phyloP scores from a whole-genome alignment of 2,329 filamentous ascomycete species.

The Xylaria sp. region DNA sequence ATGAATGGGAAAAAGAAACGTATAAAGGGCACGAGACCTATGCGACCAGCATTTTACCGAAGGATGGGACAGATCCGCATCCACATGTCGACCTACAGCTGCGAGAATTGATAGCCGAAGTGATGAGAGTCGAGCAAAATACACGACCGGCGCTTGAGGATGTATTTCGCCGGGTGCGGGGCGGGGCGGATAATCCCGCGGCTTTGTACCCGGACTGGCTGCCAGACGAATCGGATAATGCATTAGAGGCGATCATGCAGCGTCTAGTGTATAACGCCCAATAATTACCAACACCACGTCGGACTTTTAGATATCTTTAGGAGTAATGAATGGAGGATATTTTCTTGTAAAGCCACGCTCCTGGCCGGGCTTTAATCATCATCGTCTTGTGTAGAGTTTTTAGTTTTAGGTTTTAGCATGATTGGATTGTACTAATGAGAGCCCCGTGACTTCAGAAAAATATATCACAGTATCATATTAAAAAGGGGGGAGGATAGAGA shows the following conservation, averaged over 20 bases:
- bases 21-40: background rate
- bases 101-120: background rate
- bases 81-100: background rate
- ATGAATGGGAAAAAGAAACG: too few relatives aligned
- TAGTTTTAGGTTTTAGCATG: too few relatives aligned
- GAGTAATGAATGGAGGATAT: too few relatives aligned
- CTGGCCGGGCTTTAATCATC: too few relatives aligned
- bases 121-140: background rate
- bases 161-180: background rate
- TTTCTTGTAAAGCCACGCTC: too few relatives aligned
- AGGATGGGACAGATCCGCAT: background rate
- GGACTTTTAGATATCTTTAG: too few relatives aligned
- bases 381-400: too few relatives aligned
- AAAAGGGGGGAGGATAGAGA: too few relatives aligned
- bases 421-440: too few relatives aligned
- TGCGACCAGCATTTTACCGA: background rate
- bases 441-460: too few relatives aligned
- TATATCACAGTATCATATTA: too few relatives aligned
- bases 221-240: background rate
- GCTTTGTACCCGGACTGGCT: background rate
- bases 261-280: background rate
- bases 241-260: background rate
- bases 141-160: background rate
- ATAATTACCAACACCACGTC: too few relatives aligned
- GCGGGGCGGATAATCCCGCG: conserved; percentile 3